Percentiles rank a stretch among this genome's conserved stretches.
Conservation (phyloP, 345 rosid species). For the Citrus cavaleriei region DNA sequence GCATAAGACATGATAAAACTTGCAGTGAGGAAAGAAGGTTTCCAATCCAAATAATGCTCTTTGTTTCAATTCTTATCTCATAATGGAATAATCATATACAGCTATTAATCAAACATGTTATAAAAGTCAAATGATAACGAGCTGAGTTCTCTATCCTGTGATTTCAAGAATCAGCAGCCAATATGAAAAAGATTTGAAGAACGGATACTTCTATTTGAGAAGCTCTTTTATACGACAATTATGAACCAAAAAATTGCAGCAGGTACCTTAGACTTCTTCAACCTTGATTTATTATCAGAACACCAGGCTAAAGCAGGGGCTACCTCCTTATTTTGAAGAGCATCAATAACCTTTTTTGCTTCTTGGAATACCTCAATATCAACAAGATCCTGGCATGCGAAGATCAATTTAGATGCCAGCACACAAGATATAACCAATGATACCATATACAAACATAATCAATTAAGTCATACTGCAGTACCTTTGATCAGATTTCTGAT, state of each 20-base stretch:
- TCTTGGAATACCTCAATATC: conserved; percentile 90
- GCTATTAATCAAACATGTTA: background rate
- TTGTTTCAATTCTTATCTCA: background rate
- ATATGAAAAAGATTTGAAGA: background rate
- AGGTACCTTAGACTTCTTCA: conserved; percentile 89
- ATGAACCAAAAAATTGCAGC: background rate
- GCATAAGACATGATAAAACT: too few relatives aligned
- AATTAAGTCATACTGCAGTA: background rate
- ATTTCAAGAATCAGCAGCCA: background rate
- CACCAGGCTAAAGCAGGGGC: conserved; percentile 93
- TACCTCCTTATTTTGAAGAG: conserved; percentile 76
- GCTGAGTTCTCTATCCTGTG: background rate
- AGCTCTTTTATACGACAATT: background rate
- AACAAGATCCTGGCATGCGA: conserved; percentile 72
- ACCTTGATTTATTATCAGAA: conserved; percentile 77
- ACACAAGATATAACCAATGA: background rate
- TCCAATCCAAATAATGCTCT: background rate
- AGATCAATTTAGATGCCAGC: conserved; percentile 1
- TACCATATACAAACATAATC: background rate
- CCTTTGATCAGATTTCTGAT: background rate
- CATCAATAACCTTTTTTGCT: conserved; percentile 81
- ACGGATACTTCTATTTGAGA: background rate
- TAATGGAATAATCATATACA: background rate
- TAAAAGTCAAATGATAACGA: background rate
- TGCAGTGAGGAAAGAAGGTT: background rate